These are phyloP conservation scores for Pichia nanzhaoensis DNA, from an alignment of 805 yeast genomes.

Conservation along the genomic window DNA sequence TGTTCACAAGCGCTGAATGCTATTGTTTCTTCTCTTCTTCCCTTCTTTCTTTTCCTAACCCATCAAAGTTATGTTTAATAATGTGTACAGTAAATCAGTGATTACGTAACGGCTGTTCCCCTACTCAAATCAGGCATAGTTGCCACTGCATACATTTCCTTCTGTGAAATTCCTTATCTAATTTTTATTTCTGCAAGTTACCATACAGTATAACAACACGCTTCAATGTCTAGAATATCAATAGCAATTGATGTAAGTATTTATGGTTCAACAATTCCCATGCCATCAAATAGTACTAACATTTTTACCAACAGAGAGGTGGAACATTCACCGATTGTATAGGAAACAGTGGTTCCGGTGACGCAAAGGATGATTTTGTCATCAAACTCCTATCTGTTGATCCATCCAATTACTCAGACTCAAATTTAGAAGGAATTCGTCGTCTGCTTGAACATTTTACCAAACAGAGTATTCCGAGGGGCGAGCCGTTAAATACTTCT, in stretches of 20 bases:
- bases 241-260: constrained; percentile 18
- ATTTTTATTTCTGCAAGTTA: too few species aligned
- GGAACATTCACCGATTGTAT: constrained; percentile 88
- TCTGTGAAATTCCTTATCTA: too few species aligned
- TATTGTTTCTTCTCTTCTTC: too few species aligned
- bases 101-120: too few species aligned
- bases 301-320: constrained; percentile 46
- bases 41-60: too few species aligned
- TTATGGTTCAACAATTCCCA: too few species aligned
- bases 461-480: constrained; percentile 49
- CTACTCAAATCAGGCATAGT: too few species aligned
- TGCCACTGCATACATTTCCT: too few species aligned
- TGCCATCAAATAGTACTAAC: neutral
- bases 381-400: constrained; percentile 83
- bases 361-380: constrained; percentile 51
- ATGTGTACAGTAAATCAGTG: too few species aligned
- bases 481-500: constrained; percentile 53
- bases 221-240: constrained; percentile 9
- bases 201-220: too few species aligned
- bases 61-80: too few species aligned
- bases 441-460: constrained; percentile 60
- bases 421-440: constrained; percentile 89
- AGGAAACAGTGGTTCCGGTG: constrained; percentile 43
- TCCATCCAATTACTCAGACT: constrained; percentile 81
- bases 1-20: constrained; percentile 45